These are phyloP conservation scores for Penicillium sp. DNA, from an alignment of 2,329 filamentous ascomycete genomes.

Conservation along the genomic window DNA sequence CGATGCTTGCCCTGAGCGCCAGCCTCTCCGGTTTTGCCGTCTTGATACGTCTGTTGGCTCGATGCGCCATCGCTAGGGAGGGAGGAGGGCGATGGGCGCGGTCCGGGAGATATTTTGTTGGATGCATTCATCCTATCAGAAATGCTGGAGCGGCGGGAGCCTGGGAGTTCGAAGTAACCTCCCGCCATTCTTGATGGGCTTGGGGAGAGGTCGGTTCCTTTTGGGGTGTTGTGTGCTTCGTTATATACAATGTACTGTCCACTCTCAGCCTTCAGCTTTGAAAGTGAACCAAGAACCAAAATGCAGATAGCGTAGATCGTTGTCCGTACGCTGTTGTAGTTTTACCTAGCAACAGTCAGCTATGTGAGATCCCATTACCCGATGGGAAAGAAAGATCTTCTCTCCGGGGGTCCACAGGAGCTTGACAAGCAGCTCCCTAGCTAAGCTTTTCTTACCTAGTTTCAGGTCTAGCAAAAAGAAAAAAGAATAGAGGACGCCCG, in stretches of 20 bases:
- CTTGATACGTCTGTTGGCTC: conserved; percentile 16
- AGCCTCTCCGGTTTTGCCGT: conserved; percentile 17
- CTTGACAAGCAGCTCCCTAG: neutral
- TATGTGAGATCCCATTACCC: conserved; percentile 19
- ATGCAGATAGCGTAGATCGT: neutral
- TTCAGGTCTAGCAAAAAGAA: neutral
- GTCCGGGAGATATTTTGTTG: conserved; percentile 24
- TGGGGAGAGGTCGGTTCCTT: too few species aligned
- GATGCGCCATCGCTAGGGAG: conserved; percentile 26
- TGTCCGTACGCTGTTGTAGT: neutral
- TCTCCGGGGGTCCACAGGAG: conserved; percentile 1
- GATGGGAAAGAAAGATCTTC: neutral
- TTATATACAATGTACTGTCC: neutral
- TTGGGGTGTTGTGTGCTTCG: neutral
- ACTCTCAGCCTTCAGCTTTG: too few species aligned
- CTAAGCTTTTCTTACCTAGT: conserved; percentile 1
- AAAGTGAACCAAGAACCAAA: too few species aligned
- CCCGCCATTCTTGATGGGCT: conserved; percentile 29
- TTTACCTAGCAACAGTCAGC: conserved; percentile 25
- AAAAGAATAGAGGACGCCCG: too few species aligned
- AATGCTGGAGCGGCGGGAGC: conserved; percentile 27
- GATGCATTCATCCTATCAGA: conserved; percentile 23
- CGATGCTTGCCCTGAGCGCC: conserved; percentile 32
- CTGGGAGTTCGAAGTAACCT: conserved; percentile 35
- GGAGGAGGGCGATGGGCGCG: conserved; percentile 26